These are phyloP conservation scores for Vitis hybrid DNA, from an alignment of 177 flowering plant genomes.

Conservation along the genomic window DNA sequence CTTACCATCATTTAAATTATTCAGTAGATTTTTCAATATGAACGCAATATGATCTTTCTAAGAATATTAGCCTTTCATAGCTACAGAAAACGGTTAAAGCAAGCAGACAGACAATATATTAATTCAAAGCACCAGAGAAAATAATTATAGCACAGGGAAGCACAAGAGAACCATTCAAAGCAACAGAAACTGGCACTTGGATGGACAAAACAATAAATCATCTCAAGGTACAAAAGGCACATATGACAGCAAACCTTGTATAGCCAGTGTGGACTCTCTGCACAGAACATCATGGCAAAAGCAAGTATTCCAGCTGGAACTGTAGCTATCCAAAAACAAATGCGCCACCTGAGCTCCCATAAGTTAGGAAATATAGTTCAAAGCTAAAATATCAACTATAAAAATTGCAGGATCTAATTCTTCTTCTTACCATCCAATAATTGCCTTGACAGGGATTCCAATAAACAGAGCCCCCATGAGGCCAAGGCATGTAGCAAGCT, in stretches of 20 bases:
- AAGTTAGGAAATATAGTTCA: background rate
- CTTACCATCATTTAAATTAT: no score
- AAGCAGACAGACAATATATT: no score
- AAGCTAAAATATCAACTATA: background rate
- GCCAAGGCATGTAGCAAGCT: conserved; percentile 93
- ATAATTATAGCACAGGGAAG: no score
- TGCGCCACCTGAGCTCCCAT: conserved; percentile 76
- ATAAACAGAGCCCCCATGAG: conserved; percentile 67
- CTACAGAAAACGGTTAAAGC: no score
- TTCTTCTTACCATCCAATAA: conserved; percentile 65
- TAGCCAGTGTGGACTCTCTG: conserved; percentile 94
- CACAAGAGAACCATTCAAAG: background rate
- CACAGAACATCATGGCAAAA: conserved; percentile 79
- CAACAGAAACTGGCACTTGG: no score
- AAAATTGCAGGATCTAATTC: background rate
- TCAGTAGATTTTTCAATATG: no score
- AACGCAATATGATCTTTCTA: no score
- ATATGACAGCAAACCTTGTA: conserved; percentile 58
- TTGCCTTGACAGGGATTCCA: conserved; percentile 75
- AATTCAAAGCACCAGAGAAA: no score
- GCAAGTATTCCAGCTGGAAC: conserved; percentile 81
- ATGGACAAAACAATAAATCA: background rate
- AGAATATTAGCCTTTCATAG: no score
- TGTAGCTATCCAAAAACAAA: conserved; percentile 88
- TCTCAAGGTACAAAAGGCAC: background rate